Evolutionary conservation across 2,329 filamentous ascomycete genomes (phyloP).

Genomic region (Pseudogymnoascus sp.): DNA sequence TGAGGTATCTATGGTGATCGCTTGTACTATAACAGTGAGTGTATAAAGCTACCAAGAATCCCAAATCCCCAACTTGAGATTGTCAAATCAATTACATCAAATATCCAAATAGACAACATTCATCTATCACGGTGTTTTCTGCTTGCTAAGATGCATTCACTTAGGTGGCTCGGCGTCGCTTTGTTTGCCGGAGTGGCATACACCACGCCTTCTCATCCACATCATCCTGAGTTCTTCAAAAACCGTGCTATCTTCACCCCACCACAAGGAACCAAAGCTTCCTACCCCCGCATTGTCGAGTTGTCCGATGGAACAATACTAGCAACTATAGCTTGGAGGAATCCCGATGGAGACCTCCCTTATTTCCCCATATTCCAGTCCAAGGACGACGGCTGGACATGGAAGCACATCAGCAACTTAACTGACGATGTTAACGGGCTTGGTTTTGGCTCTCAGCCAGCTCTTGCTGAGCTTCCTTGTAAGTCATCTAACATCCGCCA

Average conservation of each 20-base stretch:
- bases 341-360: conserved; percentile 40
- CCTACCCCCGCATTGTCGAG: conserved; percentile 29
- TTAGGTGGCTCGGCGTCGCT: neutral
- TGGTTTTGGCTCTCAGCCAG: conserved; percentile 62
- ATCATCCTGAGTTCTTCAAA: neutral
- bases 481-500: neutral
- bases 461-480: conserved; percentile 52
- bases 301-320: conserved; percentile 35
- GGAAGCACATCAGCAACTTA: conserved; percentile 56
- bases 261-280: neutral
- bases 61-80: neutral
- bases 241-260: neutral
- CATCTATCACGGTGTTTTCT: neutral
- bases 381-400: conserved; percentile 47
- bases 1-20: neutral
- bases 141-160: neutral
- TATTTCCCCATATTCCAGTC: conserved; percentile 47
- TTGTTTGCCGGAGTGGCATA: neutral
- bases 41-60: neutral
- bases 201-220: neutral
- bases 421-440: conserved; percentile 55
- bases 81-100: neutral
- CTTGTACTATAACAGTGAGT: neutral
- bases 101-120: neutral
- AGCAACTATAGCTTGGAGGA: conserved; percentile 48